A percentile compares a stretch with the other conserved stretches of the same genome.
Conservation (phyloP, 2,329 filamentous ascomycete genomes). For the Dothistroma pini region DNA sequence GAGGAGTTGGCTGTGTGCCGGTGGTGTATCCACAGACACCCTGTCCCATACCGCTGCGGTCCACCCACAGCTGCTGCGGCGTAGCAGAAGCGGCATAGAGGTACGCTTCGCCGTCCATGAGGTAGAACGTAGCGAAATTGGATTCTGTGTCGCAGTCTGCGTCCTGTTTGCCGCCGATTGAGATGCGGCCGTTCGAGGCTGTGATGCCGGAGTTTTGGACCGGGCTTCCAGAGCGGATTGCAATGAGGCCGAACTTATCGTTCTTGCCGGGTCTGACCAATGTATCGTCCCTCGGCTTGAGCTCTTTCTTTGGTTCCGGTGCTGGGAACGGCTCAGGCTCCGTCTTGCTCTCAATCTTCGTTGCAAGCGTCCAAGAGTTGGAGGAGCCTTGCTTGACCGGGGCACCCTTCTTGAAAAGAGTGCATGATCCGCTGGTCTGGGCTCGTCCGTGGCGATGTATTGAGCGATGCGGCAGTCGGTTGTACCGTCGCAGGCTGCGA, state of each 20-base stretch:
- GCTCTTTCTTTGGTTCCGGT: neutral
- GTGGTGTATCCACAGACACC: conserved; percentile 14
- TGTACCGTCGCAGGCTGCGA: conserved; percentile 17
- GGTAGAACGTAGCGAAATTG: conserved; percentile 11
- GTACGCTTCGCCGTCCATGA: conserved; percentile 9
- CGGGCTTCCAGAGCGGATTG: conserved; percentile 20
- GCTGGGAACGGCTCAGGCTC: neutral
- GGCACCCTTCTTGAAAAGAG: conserved; percentile 2
- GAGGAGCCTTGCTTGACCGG: neutral
- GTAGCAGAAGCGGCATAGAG: conserved; percentile 10
- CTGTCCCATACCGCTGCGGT: conserved; percentile 15
- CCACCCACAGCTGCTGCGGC: conserved; percentile 17
- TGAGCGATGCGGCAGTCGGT: conserved; percentile 10
- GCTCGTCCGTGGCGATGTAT: conserved; percentile 12
- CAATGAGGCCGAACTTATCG: conserved; percentile 19
- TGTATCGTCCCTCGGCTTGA: neutral
- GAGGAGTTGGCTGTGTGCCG: conserved; percentile 4
- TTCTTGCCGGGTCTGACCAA: neutral
- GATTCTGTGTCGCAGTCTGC: conserved; percentile 12
- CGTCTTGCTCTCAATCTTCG: neutral
- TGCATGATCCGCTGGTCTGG: conserved; percentile 12
- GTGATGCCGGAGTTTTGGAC: conserved; percentile 22
- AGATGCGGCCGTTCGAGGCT: conserved; percentile 14
- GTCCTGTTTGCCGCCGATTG: conserved; percentile 17
- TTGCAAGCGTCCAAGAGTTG: neutral